Evolutionary conservation across 345 rosid species (phyloP).

Genomic region (Fremontodendron californicum): DNA sequence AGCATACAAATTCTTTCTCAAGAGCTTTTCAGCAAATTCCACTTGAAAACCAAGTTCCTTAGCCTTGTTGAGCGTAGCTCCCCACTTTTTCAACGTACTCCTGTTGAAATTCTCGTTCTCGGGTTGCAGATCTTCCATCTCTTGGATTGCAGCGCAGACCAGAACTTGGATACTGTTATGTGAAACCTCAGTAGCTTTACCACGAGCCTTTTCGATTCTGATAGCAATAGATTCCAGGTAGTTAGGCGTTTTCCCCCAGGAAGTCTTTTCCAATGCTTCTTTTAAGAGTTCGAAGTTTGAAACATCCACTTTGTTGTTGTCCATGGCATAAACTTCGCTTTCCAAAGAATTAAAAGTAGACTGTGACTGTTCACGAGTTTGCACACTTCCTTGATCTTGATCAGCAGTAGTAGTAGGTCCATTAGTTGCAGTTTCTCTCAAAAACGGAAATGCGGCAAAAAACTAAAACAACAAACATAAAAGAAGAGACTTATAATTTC

Average conservation of each 20-base stretch:
- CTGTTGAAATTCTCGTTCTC: neutral
- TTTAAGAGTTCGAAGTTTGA: neutral
- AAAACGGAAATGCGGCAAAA: neutral
- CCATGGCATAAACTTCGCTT: neutral
- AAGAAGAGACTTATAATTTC: neutral
- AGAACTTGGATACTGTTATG: neutral
- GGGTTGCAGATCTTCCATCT: neutral
- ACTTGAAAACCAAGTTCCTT: neutral
- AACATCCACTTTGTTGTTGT: neutral
- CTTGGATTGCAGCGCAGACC: neutral
- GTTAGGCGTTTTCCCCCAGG: neutral
- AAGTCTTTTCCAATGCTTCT: neutral
- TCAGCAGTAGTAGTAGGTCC: neutral
- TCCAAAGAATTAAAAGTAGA: neutral
- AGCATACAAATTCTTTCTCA: neutral
- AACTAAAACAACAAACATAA: neutral
- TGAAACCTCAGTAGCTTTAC: no score
- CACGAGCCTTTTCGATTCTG: neutral
- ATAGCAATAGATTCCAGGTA: neutral
- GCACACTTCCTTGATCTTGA: neutral
- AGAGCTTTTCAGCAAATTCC: neutral
- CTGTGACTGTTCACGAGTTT: neutral
- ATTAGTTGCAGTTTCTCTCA: neutral
- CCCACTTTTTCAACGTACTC: neutral
- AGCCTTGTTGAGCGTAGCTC: neutral